Evolutionary conservation across 352 stramenopile genomes (phyloP), one percentile per base, ranked within the genome.

Genomic region (Phytophthora chlamydospora): DNA sequence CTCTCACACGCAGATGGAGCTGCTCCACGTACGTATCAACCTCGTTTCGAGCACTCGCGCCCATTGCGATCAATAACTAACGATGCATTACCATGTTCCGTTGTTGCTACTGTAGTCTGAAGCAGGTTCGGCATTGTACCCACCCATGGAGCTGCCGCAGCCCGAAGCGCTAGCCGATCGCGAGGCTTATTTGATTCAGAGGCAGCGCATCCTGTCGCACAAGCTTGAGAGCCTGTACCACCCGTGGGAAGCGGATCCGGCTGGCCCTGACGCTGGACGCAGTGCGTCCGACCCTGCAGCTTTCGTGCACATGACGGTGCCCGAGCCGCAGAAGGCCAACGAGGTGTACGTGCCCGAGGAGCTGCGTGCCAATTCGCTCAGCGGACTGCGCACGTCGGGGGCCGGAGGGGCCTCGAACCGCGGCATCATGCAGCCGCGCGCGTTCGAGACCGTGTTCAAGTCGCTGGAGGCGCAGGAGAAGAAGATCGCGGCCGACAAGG

Each of bases 141-240:
- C 81, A 11, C 81, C 81, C 0, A 60, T 90, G 62, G 64, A 88
- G 56, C 51, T 90, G 27, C 81, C 81, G 13, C 81, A 89, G 33
- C 81, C 81, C 4, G 81, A 90, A 33, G 70, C 68, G 13, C 68
- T 90, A 16, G 66, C 63, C 5, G 75, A 89, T 40, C 68, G 63
- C 41, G 78, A 89, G 29, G 81, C 75, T 11, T 90, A 87, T 71
- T 65, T 90, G 51, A 84, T 90, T 45, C 81, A 89, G 45, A 76
- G 75, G 55, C 81, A 90, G 65, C 81, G 81, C 14, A 72, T 88
- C 24, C 43, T 90, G 24, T 68, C 78, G 21, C 81, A 90, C 73
- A 88, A 88, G 56, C 70, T 90, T 29, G 76, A 87, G 50, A 83
- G 75, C 66, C 39, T 90, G 55, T 90, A 90, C 62, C 80, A 87